Evolutionary conservation across 2,329 filamentous ascomycete genomes (phyloP).

Genomic region (Plenodomus tracheiphilus): DNA sequence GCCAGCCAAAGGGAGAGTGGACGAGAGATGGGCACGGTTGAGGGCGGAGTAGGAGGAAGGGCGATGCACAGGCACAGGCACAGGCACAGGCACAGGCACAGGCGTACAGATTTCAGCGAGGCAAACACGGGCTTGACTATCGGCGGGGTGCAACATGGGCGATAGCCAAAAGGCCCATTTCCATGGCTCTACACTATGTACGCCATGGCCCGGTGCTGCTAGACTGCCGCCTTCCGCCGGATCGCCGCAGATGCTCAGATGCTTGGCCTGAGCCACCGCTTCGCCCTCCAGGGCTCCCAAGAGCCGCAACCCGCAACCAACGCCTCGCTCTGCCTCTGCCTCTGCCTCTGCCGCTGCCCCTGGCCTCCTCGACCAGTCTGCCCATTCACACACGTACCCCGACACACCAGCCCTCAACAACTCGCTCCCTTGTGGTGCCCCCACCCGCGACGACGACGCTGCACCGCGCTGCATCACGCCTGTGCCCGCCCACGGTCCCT

Average conservation of each 20-base stretch:
- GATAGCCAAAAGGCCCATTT: not conserved
- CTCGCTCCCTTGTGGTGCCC: not conserved
- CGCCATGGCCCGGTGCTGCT: too few species aligned
- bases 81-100: too few species aligned
- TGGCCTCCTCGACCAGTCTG: not conserved
- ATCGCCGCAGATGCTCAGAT: not conserved
- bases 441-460: not conserved
- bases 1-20: not conserved
- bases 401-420: not conserved
- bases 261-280: not conserved
- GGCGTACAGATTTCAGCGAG: too few species aligned
- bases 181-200: too few species aligned
- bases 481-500: not conserved
- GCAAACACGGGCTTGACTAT: not conserved
- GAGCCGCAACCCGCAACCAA: not conserved
- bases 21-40: too few species aligned
- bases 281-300: not conserved
- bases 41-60: too few species aligned
- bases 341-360: too few species aligned
- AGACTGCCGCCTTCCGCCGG: not conserved
- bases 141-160: not conserved
- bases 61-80: too few species aligned
- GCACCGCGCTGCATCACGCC: not conserved
- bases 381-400: not conserved
- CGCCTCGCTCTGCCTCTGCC: too few species aligned